A percentile compares a stretch with the other conserved stretches of the same genome.
Conservation (phyloP, 495 filamentous ascomycete genomes). For the Hyaloscypha hepaticicola region DNA sequence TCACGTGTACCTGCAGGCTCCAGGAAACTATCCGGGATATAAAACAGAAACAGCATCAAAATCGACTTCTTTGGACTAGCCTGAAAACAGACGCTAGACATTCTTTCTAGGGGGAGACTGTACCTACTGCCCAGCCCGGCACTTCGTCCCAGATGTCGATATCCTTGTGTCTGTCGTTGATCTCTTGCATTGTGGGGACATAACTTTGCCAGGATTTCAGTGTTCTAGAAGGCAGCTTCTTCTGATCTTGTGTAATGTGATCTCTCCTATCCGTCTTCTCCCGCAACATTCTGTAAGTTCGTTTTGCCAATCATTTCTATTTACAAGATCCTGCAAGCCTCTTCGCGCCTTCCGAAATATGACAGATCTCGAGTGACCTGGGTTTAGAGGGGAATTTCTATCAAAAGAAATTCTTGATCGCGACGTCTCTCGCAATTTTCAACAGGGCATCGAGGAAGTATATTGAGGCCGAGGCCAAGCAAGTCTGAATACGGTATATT, state of each 20-base stretch:
- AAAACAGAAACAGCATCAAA: no score
- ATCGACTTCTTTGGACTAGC: no score
- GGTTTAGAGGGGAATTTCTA: background rate
- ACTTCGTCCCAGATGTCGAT: no score
- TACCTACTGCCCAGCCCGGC: no score
- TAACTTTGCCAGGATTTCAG: background rate
- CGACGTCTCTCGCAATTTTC: background rate
- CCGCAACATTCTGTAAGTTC: background rate
- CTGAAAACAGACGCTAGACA: no score
- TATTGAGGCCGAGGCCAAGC: no score
- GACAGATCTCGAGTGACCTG: conserved; percentile 6
- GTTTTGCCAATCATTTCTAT: background rate
- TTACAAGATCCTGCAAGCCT: background rate
- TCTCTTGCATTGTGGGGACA: background rate
- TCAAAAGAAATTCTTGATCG: background rate
- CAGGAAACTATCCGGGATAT: no score
- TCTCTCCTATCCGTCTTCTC: background rate
- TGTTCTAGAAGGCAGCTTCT: conserved; percentile 6
- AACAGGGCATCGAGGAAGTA: background rate
- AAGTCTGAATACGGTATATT: no score
- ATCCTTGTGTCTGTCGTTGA: background rate
- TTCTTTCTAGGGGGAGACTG: no score
- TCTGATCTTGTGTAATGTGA: background rate
- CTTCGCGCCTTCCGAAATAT: background rate
- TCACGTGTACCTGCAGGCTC: no score